Evolutionary conservation across 495 filamentous ascomycete species (phyloP), one percentile per base, ranked within the genome.

Genomic region (Aspergillus carlsbadensis): DNA sequence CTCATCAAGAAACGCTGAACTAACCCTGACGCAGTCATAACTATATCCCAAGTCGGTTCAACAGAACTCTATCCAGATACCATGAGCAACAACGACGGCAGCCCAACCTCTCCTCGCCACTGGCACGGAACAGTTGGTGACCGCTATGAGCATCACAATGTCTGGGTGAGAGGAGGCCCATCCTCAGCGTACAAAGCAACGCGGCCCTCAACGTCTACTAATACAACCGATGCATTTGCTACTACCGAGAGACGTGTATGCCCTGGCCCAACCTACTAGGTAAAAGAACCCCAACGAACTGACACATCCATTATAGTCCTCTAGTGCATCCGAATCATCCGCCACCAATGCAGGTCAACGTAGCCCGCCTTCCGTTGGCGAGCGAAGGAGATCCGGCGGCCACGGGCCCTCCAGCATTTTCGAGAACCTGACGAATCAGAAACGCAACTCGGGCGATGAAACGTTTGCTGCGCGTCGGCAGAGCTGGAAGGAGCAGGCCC

Each of bases 401-500:
- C 64, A 66, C 31, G 60, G 54, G 52, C 54, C 60, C 1, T 65
- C 64, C 1, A 58, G 56, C 7, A 65, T 81, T 13, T 85, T 85
- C 57, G 66, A 72, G 13, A 72, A 69, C 34, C 70, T 85, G 62
- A 70, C 71, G 6, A 72, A 67, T 29, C 77, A 81, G 70, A 85
- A 85, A 61, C 72, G 82, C 2, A 75, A 74, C 43, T 71, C 70
- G 0, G 47, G 45, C 6, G 79, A 83, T 58, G 60, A 71, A 0
- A 56, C 54, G 4, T 64, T 72, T 42, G 61, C 68, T 6, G 65
- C 67, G 8, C 70, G 81, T 13, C 67, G 78, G 34, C 67, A 71
- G 14, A 79, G 75, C 59, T 83, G 73, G 60, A 72, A 69, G 37
- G 82, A 84, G 59, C 79, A 83, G 68, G 18, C 51, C 17, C 67